Evolutionary conservation across 176 grass and related monocot genomes (phyloP).

Genomic region (Zoysia japonica): DNA sequence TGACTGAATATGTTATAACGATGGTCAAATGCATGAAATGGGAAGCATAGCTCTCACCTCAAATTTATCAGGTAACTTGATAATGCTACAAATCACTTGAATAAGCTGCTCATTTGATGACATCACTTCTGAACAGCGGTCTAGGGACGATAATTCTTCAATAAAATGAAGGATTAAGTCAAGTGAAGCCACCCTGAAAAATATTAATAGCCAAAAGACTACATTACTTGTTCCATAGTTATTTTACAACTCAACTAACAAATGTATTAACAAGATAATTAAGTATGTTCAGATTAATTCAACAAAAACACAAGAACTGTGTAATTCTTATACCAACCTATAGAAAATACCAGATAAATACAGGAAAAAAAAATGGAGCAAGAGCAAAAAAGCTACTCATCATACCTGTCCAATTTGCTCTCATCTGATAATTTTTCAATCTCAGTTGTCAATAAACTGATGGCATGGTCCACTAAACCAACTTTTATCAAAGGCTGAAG

Average conservation of each 20-base stretch:
- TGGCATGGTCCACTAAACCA: constrained; percentile 53
- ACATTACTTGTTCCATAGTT: constrained; percentile 17
- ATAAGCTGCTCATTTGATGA: constrained; percentile 62
- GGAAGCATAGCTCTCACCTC: constrained; percentile 56
- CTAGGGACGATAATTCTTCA: constrained; percentile 74
- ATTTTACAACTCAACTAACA: constrained; percentile 7
- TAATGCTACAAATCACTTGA: constrained; percentile 56
- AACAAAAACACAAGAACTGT: constrained; percentile 20
- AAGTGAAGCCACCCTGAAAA: constrained; percentile 62
- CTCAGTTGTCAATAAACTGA: constrained; percentile 74
- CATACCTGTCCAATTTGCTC: constrained; percentile 70
- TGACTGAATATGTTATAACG: neutral
- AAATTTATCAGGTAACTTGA: constrained; percentile 88
- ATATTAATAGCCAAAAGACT: constrained; percentile 8
- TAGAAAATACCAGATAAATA: neutral
- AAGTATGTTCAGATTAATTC: neutral
- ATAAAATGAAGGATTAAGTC: constrained; percentile 68
- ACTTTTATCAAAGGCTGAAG: constrained; percentile 79
- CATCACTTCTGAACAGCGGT: constrained; percentile 62
- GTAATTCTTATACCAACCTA: constrained; percentile 10
- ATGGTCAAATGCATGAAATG: constrained; percentile 36
- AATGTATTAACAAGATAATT: neutral
- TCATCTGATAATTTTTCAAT: constrained; percentile 62
- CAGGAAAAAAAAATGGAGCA: constrained; percentile 8
- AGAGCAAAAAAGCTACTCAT: constrained; percentile 15